Evolutionary conservation across 2,329 filamentous ascomycete species (phyloP).

Genomic region (Pseudogymnoascus sp.): DNA sequence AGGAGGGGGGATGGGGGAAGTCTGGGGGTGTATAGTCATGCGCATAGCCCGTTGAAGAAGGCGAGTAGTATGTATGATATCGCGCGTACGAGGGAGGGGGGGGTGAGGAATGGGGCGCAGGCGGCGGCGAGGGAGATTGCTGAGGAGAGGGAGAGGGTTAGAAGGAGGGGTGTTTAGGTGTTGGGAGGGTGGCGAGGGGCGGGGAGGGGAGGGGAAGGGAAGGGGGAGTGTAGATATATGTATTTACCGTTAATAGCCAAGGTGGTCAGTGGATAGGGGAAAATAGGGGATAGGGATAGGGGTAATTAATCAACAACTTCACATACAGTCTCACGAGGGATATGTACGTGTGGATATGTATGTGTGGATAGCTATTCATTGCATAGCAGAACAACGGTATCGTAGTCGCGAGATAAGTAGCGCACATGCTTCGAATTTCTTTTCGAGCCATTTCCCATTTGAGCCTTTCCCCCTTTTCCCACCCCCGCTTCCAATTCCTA

Average conservation of each 20-base stretch:
- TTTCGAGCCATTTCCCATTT: neutral
- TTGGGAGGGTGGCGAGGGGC: no score
- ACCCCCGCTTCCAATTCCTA: no score
- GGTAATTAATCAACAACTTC: neutral
- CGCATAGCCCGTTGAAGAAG: conserved; percentile 77
- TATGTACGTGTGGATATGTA: no score
- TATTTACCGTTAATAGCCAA: neutral
- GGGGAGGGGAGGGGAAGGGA: no score
- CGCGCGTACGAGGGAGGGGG: conserved; percentile 33
- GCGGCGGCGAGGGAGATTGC: conserved; percentile 40
- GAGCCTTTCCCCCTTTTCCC: neutral
- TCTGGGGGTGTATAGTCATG: conserved; percentile 71
- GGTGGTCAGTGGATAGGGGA: neutral
- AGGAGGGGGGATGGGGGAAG: conserved; percentile 53
- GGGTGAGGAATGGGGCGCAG: conserved; percentile 52
- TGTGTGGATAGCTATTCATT: neutral
- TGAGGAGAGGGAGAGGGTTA: conserved; percentile 24
- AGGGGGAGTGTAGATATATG: neutral
- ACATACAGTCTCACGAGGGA: neutral
- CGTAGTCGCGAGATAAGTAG: neutral
- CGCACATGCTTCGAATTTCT: neutral
- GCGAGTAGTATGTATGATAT: conserved; percentile 55
- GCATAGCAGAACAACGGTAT: neutral
- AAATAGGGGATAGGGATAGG: neutral
- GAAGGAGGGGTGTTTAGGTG: conserved; percentile 13